These are phyloP conservation scores for Hypericum androsaemum DNA, from an alignment of 345 rosid species.

Conservation along the genomic window DNA sequence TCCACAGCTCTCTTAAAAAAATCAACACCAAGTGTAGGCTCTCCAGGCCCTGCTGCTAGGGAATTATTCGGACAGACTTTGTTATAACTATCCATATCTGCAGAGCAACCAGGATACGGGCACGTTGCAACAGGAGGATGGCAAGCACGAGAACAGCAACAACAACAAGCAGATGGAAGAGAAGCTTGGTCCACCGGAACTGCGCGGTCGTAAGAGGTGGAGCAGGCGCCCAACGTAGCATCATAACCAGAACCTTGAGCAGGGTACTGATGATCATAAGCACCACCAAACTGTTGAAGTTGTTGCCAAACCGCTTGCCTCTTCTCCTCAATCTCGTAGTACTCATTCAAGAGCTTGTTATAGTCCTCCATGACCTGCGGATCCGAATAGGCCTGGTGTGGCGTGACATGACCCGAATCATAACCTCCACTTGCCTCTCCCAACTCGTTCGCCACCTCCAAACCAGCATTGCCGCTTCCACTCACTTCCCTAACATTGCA, in stretches of 20 bases:
- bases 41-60: slow-evolving; percentile 11
- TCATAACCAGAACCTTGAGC: slow-evolving; percentile 30
- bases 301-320: slow-evolving; percentile 38
- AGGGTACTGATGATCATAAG: slow-evolving; percentile 26
- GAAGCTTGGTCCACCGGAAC: slow-evolving; percentile 20
- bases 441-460: too few relatives aligned
- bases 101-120: slow-evolving; percentile 26
- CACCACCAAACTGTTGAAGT: slow-evolving; percentile 32
- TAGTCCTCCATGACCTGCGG: slow-evolving; percentile 29
- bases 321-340: slow-evolving; percentile 56
- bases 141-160: slow-evolving; percentile 34
- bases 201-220: slow-evolving; percentile 22
- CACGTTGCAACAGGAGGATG: slow-evolving; percentile 26
- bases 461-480: too few relatives aligned
- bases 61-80: slow-evolving; percentile 11
- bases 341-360: slow-evolving; percentile 38
- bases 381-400: slow-evolving; percentile 9
- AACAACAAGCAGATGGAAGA: slow-evolving; percentile 15
- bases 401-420: slow-evolving; percentile 5
- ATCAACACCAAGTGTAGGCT: slow-evolving; percentile 14
- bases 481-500: too few relatives aligned
- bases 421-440: too few relatives aligned
- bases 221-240: slow-evolving; percentile 16
- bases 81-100: slow-evolving; percentile 12
- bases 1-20: slow-evolving; percentile 41